These are phyloP conservation scores for Pistacia atlantica DNA, from an alignment of 345 rosid genomes.

Conservation along the genomic window DNA sequence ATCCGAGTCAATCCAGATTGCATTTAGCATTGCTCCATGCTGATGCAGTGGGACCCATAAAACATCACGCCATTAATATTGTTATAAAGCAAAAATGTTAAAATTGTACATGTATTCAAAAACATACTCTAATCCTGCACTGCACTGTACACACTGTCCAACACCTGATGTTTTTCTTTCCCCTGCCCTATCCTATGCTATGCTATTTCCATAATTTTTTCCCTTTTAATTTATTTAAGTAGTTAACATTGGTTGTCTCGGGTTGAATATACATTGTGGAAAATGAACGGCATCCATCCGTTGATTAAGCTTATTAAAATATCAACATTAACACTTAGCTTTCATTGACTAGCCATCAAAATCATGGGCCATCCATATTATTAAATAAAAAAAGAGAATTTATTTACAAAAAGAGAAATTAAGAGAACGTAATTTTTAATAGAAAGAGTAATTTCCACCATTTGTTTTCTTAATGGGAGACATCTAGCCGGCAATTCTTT, in stretches of 20 bases:
- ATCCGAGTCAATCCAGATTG: slow-evolving; percentile 2
- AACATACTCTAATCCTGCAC: background rate
- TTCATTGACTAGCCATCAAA: background rate
- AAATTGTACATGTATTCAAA: no score
- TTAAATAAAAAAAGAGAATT: no score
- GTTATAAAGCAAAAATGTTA: background rate
- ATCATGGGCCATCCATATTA: background rate
- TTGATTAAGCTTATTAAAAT: no score
- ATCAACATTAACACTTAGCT: no score
- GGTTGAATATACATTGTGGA: no score
- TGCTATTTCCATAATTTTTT: no score
- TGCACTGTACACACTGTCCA: background rate
- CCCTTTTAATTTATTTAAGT: no score
- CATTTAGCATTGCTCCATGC: no score
- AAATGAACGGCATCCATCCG: no score
- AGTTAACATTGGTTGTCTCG: no score
- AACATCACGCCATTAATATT: slow-evolving; percentile 4
- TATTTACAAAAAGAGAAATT: no score
- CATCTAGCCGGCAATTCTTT: slow-evolving; percentile 16
- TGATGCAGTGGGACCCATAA: slow-evolving; percentile 9
- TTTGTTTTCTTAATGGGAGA: slow-evolving; percentile 20
- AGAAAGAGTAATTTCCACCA: background rate
- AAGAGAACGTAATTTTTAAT: background rate
- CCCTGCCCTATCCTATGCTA: background rate
- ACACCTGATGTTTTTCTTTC: background rate